phyloP scores from a whole-genome alignment of 2,329 filamentous ascomycete species.

The Lachnellula cervina region DNA sequence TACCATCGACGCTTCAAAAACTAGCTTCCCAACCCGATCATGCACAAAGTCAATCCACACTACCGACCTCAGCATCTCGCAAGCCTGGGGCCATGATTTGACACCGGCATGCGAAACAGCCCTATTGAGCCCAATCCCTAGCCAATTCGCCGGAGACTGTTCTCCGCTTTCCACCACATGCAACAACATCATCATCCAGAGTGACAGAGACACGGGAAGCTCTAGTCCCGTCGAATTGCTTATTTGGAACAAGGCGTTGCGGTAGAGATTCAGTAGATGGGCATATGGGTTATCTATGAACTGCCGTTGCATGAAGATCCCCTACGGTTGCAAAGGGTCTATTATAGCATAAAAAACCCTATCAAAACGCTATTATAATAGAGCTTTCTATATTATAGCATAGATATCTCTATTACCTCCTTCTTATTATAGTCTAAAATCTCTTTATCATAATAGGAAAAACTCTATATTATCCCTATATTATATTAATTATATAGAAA shows the following conservation, averaged over 20 bases:
- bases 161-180: background rate
- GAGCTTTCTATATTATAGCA: no score
- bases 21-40: background rate
- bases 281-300: background rate
- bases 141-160: background rate
- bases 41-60: background rate
- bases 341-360: no score
- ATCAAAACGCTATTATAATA: no score
- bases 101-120: background rate
- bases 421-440: no score
- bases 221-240: background rate
- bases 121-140: background rate
- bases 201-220: background rate
- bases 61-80: background rate
- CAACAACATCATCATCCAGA: background rate
- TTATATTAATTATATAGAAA: no score
- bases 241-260: background rate
- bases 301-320: background rate
- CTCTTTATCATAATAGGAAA: no score
- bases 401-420: no score
- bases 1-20: background rate
- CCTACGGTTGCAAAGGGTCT: no score
- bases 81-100: background rate
- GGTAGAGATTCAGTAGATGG: background rate
- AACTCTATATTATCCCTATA: no score